Evolutionary conservation across 2,329 filamentous ascomycete genomes (phyloP).

Genomic region (Tolypocladium amazonense): DNA sequence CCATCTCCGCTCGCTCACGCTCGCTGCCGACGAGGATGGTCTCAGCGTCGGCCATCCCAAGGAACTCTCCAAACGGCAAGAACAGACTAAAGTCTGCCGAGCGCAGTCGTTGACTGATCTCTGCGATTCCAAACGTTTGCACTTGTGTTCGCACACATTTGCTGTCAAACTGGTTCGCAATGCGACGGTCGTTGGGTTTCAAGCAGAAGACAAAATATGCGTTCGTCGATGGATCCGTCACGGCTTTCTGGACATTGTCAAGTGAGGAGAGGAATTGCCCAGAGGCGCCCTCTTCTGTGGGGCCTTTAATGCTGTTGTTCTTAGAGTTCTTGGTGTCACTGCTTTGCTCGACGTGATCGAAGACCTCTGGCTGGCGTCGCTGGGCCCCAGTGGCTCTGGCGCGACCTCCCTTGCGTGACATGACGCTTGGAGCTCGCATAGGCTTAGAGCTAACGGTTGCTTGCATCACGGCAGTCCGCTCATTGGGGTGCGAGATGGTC

Average conservation of each 20-base stretch:
- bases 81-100: slow-evolving; percentile 95
- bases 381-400: slow-evolving; percentile 22
- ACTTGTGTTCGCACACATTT: slow-evolving; percentile 94
- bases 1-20: slow-evolving; percentile 77
- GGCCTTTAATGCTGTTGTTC: slow-evolving; percentile 10
- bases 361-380: slow-evolving; percentile 29
- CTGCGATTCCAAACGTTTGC: slow-evolving; percentile 90
- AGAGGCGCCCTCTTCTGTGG: slow-evolving; percentile 70
- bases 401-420: slow-evolving; percentile 59
- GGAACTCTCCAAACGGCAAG: slow-evolving; percentile 88
- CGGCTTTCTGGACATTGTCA: slow-evolving; percentile 81
- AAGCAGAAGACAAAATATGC: slow-evolving; percentile 94
- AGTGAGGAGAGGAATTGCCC: slow-evolving; percentile 85
- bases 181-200: slow-evolving; percentile 93
- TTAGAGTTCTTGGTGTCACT: slow-evolving; percentile 38
- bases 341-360: slow-evolving; percentile 35
- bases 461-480: slow-evolving; percentile 85
- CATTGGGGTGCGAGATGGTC: slow-evolving; percentile 86
- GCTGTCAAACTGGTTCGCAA: slow-evolving; percentile 97
- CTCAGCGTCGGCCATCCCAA: slow-evolving; percentile 78
- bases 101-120: slow-evolving; percentile 86
- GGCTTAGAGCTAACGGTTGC: slow-evolving; percentile 95
- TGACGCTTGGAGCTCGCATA: slow-evolving; percentile 83
- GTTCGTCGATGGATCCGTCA: slow-evolving; percentile 75
- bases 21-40: slow-evolving; percentile 84